phyloP scores from a whole-genome alignment of 805 yeast genomes.

The Torulaspora maleeae region DNA sequence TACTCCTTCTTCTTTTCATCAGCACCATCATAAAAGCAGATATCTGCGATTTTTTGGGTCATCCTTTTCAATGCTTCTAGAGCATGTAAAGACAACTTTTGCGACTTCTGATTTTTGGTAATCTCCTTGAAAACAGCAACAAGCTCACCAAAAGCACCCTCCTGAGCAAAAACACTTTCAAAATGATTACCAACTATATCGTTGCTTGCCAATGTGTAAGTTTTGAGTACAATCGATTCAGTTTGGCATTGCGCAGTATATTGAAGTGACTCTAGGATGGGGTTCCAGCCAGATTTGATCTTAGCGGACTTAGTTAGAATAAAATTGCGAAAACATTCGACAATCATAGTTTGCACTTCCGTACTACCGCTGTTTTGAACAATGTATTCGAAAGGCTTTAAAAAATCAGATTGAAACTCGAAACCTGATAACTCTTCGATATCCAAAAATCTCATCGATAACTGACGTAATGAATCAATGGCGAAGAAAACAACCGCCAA shows the following conservation, averaged over 20 bases:
- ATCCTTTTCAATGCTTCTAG: conserved; percentile 66
- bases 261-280: conserved; percentile 74
- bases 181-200: conserved; percentile 59
- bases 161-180: conserved; percentile 62
- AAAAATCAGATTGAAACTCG: conserved; percentile 90
- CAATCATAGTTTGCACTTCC: conserved; percentile 79
- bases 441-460: conserved; percentile 86
- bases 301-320: conserved; percentile 65
- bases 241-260: conserved; percentile 57
- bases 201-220: conserved; percentile 55
- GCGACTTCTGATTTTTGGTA: conserved; percentile 80
- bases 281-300: conserved; percentile 91
- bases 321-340: conserved; percentile 86
- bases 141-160: conserved; percentile 54
- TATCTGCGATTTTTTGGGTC: conserved; percentile 53
- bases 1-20: conserved; percentile 24
- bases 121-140: conserved; percentile 73
- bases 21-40: conserved; percentile 31
- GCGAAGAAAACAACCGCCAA: conserved; percentile 81
- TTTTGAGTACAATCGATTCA: conserved; percentile 57
- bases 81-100: conserved; percentile 74
- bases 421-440: conserved; percentile 93
- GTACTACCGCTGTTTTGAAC: conserved; percentile 60
- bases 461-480: conserved; percentile 86
- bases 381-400: conserved; percentile 83